phyloP scores from a whole-genome alignment of 306 rosid species.

The Lathyrus tuberosus region DNA sequence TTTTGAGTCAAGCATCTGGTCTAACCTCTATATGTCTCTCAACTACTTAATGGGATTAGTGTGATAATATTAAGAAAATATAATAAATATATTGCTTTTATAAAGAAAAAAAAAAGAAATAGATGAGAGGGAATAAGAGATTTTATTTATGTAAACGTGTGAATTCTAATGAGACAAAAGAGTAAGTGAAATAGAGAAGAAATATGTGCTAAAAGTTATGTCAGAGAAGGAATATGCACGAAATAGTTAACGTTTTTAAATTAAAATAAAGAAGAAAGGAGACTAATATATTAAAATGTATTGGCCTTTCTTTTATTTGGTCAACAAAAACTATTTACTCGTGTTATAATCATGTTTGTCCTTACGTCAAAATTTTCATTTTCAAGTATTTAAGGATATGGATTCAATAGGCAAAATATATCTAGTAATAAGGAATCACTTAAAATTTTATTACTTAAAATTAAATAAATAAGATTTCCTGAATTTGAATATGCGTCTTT shows the following conservation, averaged over 20 bases:
- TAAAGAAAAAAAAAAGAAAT: not conserved
- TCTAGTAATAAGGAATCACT: too few species aligned
- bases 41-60: constrained; percentile 13
- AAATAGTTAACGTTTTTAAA: not conserved
- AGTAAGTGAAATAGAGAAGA: constrained; percentile 7
- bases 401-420: too few species aligned
- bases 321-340: too few species aligned
- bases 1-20: constrained; percentile 43
- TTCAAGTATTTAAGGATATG: too few species aligned
- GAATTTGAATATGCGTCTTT: too few species aligned
- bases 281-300: not conserved
- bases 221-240: not conserved
- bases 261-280: not conserved
- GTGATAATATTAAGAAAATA: not conserved
- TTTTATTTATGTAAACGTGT: not conserved
- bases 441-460: too few species aligned
- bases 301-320: too few species aligned
- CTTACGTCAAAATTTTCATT: too few species aligned
- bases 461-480: too few species aligned
- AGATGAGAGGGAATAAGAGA: not conserved
- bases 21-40: not conserved
- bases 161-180: constrained; percentile 1
- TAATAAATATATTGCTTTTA: not conserved
- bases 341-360: too few species aligned
- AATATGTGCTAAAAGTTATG: not conserved